Evolutionary conservation across 2,329 filamentous ascomycete species (phyloP).

Genomic region (Phaeosphaeria sp.): DNA sequence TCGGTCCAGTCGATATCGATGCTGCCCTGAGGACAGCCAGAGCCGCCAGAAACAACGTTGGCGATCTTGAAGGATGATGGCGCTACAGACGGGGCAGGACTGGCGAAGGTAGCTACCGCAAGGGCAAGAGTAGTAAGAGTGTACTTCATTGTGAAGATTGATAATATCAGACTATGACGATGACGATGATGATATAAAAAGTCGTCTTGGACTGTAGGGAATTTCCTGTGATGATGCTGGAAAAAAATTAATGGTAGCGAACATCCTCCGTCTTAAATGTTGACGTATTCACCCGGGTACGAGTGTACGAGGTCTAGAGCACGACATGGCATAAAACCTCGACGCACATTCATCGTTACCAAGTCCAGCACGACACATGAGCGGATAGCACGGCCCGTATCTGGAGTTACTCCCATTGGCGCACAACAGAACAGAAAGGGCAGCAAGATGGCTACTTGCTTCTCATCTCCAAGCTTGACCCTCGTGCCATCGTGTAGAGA

Average conservation of each 20-base stretch:
- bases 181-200: background rate
- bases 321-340: conserved; percentile 11
- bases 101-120: conserved; percentile 28
- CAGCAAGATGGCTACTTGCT: conserved; percentile 28
- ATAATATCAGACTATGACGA: background rate
- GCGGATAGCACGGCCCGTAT: conserved; percentile 26
- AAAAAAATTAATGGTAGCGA: conserved; percentile 23
- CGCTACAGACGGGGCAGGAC: conserved; percentile 19
- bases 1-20: conserved; percentile 43
- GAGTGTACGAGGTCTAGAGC: conserved; percentile 32
- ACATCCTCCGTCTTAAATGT: conserved; percentile 31
- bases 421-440: conserved; percentile 3
- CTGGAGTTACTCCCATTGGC: conserved; percentile 19
- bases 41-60: conserved; percentile 39
- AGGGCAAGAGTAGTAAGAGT: conserved; percentile 30
- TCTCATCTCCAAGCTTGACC: conserved; percentile 17
- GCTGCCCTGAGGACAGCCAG: conserved; percentile 45
- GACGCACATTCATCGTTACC: conserved; percentile 14
- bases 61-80: conserved; percentile 42
- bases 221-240: conserved; percentile 4
- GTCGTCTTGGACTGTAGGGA: background rate
- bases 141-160: conserved; percentile 31
- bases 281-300: conserved; percentile 27
- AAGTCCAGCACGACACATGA: conserved; percentile 11
- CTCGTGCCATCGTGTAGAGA: conserved; percentile 11